Percentiles rank a stretch among this genome's conserved stretches.
Evolutionary conservation across 768 basidiomycete genomes (phyloP).

Genomic region (Rhizopogon vinicolor): DNA sequence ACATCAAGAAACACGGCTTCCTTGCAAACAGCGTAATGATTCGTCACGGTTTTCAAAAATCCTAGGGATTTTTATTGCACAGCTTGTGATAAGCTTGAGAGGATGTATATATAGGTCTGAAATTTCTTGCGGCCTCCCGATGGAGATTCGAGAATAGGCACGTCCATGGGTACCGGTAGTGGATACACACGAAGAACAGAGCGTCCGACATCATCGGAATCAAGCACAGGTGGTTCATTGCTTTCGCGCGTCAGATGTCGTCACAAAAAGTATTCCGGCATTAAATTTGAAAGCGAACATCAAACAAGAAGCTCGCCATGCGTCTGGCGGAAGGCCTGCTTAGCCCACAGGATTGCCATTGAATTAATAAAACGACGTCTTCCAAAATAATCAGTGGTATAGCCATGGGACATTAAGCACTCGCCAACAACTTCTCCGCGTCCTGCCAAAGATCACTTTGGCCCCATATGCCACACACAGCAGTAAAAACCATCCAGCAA

Average conservation of each 20-base stretch:
- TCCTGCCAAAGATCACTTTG: conserved; percentile 82
- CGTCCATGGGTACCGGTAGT: neutral
- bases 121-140: neutral
- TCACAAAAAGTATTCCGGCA: neutral
- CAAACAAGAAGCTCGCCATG: neutral
- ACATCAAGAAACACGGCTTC: neutral
- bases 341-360: neutral
- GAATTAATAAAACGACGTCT: neutral
- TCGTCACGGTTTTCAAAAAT: neutral
- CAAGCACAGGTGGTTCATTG: neutral
- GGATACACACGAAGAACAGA: neutral
- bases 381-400: neutral
- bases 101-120: neutral
- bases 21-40: neutral
- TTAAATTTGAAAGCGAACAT: neutral
- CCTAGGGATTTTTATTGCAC: neutral
- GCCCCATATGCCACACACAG: conserved; percentile 66
- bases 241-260: neutral
- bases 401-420: conserved; percentile 2
- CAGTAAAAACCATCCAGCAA: conserved; percentile 73
- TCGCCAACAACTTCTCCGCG: conserved; percentile 48
- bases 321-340: no score
- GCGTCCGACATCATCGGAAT: neutral
- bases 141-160: neutral
- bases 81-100: neutral